Evolutionary conservation across 2,329 filamentous ascomycete species (phyloP), one percentile per base, ranked within the genome.

Genomic region (Penicillium rolfsii): DNA sequence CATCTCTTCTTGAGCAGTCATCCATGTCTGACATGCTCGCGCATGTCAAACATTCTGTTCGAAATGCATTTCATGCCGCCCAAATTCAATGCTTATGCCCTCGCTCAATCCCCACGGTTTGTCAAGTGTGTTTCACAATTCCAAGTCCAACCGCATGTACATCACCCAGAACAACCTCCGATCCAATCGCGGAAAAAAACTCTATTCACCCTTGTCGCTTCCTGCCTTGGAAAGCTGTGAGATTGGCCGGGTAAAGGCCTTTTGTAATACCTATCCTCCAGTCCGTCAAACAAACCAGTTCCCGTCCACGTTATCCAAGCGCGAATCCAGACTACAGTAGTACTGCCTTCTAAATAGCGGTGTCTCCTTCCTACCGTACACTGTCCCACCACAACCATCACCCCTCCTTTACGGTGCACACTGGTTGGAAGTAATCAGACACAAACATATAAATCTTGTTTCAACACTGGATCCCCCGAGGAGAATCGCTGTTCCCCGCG

Each of bases 111-210:
- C 36, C 33, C 33, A 38, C 50, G 22, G 33, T 53, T 38, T 22
- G 36, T 19, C 33, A 38, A 14, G n/a, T 7, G 11, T 5, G 35
- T 53, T 40, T n/a, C 33, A 40, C 50, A 16, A 28, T 53, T 33
- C 26, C 45, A 30, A 26, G 28, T n/a, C 6, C 45, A 40, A 12
- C 50, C 24, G 50, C 50, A 53, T 40, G 4, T 8, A 14, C 50
- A 38, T 26, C 35, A 12, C 4, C 0, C 33, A 40, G 36, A 53
- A 28, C 50, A 53, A 40, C 50, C 50, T 53, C 50, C 35, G 50
- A 53, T 53, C 33, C 50, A 38, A 38, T 53, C 50, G 50, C 50
- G 33, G 50, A 53, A 53, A 11, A 28, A 28, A 38, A 26, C 50
- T n/a, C 33, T 4, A 2, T 16, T 35, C 49, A 28, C 19, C n/a